Evolutionary conservation across 2,329 filamentous ascomycete genomes (phyloP), one percentile per base, ranked within the genome.

Genomic region (Penicillium brasilianum): DNA sequence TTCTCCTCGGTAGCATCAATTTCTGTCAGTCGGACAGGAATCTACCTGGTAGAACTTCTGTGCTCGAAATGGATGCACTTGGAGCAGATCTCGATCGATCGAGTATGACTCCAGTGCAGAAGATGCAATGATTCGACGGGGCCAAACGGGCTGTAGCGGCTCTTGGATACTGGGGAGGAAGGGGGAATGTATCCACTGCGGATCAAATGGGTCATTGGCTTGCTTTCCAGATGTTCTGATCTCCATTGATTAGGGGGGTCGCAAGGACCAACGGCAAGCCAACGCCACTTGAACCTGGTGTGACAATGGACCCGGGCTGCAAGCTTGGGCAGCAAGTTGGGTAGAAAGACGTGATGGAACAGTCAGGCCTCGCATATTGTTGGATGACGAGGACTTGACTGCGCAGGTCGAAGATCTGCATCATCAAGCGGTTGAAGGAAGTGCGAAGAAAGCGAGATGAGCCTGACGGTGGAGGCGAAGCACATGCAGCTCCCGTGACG

Each of bases 311-410:
- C 25, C 44, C 44, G 36, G 46, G 55, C 49, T 30, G 52, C 14
- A 53, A 65, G 28, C 54, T 70, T 62, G 66, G 68, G 68, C 68
- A 70, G 62, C 68, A 65, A n/a, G 61, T 70, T 66, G 67, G 68
- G 65, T 65, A 70, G 50, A 18, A 57, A 49, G 41, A 56, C 66
- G 64, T 63, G 56, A 57, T 60, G 28, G 52, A 32, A 11, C 51
- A 58, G 56, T 58, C 53, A 60, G 61, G 54, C 44, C 50, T 61
- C 37, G 44, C 18, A 60, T 59, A 55, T 66, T 44, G 54, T 62
- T 64, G 59, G 59, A 30, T 25, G 48, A 63, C 67, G 52, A 55
- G 30, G 57, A 61, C 53, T 46, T 60, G 56, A 67, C 60, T 58
- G 37, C 52, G 44, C 36, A 44, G 41, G 36, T 39, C 51, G 5